These are phyloP conservation scores for Chlorella sp. DNA, from an alignment of 139 green algal species.

Conservation along the genomic window DNA sequence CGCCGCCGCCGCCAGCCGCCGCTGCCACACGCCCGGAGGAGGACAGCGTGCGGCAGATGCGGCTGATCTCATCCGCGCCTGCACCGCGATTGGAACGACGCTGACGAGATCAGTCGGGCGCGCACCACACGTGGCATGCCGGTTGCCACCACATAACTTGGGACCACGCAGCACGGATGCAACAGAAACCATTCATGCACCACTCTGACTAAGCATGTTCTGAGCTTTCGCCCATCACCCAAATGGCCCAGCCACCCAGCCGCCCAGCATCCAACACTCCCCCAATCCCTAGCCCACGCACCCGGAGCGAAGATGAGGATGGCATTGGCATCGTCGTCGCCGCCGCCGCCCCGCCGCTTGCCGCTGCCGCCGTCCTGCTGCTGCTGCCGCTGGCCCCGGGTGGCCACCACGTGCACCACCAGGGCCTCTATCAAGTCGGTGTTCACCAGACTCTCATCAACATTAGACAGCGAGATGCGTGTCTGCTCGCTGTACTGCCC, in stretches of 20 bases:
- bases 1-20: slow-evolving; percentile 46
- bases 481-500: slow-evolving; percentile 64
- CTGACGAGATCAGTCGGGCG: too few species aligned
- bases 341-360: slow-evolving; percentile 13
- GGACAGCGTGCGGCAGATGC: slow-evolving; percentile 63
- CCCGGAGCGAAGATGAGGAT: slow-evolving; percentile 91
- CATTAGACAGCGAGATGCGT: slow-evolving; percentile 57
- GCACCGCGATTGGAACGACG: neutral
- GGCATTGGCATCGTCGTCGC: slow-evolving; percentile 50
- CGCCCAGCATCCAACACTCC: too few species aligned
- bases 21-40: slow-evolving; percentile 41
- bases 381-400: slow-evolving; percentile 37
- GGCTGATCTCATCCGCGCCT: slow-evolving; percentile 79
- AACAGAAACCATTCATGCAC: too few species aligned
- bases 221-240: too few species aligned
- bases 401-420: slow-evolving; percentile 69
- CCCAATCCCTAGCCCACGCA: neutral
- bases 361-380: slow-evolving; percentile 50
- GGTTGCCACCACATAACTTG: too few species aligned
- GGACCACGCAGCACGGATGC: too few species aligned
- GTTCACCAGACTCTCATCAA: slow-evolving; percentile 87
- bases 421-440: slow-evolving; percentile 90
- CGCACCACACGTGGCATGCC: too few species aligned
- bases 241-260: too few species aligned
- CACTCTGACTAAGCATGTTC: too few species aligned